Base-by-base conservation (phyloP, 83 land plant genomes). In the Picea abies region DNA sequence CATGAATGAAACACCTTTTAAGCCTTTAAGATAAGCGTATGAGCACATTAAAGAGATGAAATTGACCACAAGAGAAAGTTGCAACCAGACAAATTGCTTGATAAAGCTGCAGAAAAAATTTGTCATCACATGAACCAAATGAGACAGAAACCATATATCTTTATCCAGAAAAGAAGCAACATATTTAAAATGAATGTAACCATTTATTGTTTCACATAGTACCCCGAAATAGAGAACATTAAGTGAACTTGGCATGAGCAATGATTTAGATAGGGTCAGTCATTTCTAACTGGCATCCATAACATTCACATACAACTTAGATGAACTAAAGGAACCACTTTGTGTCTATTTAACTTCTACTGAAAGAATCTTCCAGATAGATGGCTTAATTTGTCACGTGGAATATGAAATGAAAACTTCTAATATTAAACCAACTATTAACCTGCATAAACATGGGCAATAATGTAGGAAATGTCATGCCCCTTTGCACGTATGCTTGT, bases 91-190 rank as follows among this genome's bases (percentile, higher is more conserved):
- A 49, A 72, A 19, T 72, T 72, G 1, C 20, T 5, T 20, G n/a
- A 41, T 20, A 41, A 3, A 41, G 35, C 9, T 72, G 76, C 52
- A 72, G 44, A 72, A 49, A 8, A 49, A 49, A 49, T 10, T 10
- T 44, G 23, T 6, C 52, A n/a, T 44, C 56, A 37, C 3, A 20
- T 7, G 23, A 72, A 72, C 56, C 56, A 72, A 25, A n/a, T 72
- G 7, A n/a, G 56, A 72, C 25, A 72, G 52, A 49, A 72, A 41
- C 56, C n/a, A 72, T 19, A 72, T 66, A 66, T 72, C 76, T n/a
- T 72, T 20, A 20, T 72, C n/a, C 52, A 44, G 22, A 44, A 72
- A 41, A 44, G 39, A 1, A 10, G 25, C 23, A 72, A 35, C 22
- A 44, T 20, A 72, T 72, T 72, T 37, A 3, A 2, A 41, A 72